These are phyloP conservation scores for Pleurotus tuoliensis DNA, from an alignment of 768 basidiomycete genomes.

Conservation along the genomic window DNA sequence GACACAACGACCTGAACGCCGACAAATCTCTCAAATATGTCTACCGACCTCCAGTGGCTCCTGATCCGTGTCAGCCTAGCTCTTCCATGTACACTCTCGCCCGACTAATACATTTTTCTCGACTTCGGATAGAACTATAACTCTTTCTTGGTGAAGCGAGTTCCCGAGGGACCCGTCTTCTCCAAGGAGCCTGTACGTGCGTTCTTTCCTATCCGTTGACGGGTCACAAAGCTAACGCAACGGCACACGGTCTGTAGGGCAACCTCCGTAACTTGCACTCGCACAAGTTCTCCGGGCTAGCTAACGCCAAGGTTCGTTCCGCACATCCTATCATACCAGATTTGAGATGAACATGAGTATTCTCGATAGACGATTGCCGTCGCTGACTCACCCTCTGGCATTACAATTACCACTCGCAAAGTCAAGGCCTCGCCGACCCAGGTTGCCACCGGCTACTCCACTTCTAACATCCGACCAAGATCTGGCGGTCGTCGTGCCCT, in stretches of 20 bases:
- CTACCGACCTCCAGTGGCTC: slow-evolving; percentile 90
- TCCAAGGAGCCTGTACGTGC: slow-evolving; percentile 70
- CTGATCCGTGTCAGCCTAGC: slow-evolving; percentile 69
- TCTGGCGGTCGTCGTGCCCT: slow-evolving; percentile 69
- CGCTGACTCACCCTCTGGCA: slow-evolving; percentile 45
- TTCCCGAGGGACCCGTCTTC: slow-evolving; percentile 70
- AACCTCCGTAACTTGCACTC: slow-evolving; percentile 88
- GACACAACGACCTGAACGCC: neutral
- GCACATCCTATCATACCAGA: neutral
- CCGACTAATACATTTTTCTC: neutral
- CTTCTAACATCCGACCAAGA: slow-evolving; percentile 56
- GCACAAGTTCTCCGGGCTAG: slow-evolving; percentile 88
- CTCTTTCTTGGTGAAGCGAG: slow-evolving; percentile 82
- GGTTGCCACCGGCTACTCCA: slow-evolving; percentile 45
- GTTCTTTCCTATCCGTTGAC: neutral
- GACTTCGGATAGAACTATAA: slow-evolving; percentile 59
- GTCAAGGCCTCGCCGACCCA: slow-evolving; percentile 48
- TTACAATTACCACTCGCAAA: slow-evolving; percentile 66
- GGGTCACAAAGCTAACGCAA: neutral
- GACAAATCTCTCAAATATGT: slow-evolving; percentile 53
- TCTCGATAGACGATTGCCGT: slow-evolving; percentile 60
- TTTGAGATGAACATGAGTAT: neutral
- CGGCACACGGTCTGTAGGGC: slow-evolving; percentile 41
- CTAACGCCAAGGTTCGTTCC: slow-evolving; percentile 68
- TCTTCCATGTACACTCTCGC: neutral